These are phyloP conservation scores for Microcyclosporella mali DNA, from an alignment of 2,329 filamentous ascomycete genomes.

Conservation along the genomic window DNA sequence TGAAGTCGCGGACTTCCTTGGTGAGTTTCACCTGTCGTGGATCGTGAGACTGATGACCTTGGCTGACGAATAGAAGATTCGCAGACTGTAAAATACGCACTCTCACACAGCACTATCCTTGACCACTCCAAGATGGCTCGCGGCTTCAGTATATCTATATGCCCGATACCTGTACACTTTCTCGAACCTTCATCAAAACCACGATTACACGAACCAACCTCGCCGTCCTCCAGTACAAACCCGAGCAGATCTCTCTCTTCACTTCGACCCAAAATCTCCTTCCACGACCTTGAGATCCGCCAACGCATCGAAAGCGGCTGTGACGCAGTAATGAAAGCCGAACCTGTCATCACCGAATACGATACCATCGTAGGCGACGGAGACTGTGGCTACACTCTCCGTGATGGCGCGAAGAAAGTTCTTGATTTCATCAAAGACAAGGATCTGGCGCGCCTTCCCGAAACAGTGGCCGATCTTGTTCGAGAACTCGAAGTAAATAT, in stretches of 20 bases:
- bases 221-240: conserved; percentile 5
- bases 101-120: conserved; percentile 32
- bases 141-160: conserved; percentile 32
- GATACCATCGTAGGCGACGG: conserved; percentile 35
- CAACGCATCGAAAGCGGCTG: conserved; percentile 27
- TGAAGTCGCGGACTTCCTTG: conserved; percentile 29
- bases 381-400: conserved; percentile 33
- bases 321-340: conserved; percentile 29
- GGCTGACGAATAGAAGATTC: conserved; percentile 19
- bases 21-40: conserved; percentile 15
- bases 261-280: conserved; percentile 18
- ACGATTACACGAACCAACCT: conserved; percentile 14
- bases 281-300: conserved; percentile 26
- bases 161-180: conserved; percentile 22
- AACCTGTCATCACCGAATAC: conserved; percentile 33
- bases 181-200: conserved; percentile 24
- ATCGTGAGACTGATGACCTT: background rate
- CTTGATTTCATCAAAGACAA: conserved; percentile 27
- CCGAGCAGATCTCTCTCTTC: conserved; percentile 12
- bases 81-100: conserved; percentile 25
- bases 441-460: conserved; percentile 25
- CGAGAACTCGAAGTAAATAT: conserved; percentile 32
- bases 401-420: conserved; percentile 32
- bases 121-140: conserved; percentile 26
- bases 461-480: conserved; percentile 26